A percentile compares a stretch with the other conserved stretches of the same genome.
Evolutionary conservation across 2,329 filamentous ascomycete species (phyloP).

Genomic region (Tolypocladium tropicale): DNA sequence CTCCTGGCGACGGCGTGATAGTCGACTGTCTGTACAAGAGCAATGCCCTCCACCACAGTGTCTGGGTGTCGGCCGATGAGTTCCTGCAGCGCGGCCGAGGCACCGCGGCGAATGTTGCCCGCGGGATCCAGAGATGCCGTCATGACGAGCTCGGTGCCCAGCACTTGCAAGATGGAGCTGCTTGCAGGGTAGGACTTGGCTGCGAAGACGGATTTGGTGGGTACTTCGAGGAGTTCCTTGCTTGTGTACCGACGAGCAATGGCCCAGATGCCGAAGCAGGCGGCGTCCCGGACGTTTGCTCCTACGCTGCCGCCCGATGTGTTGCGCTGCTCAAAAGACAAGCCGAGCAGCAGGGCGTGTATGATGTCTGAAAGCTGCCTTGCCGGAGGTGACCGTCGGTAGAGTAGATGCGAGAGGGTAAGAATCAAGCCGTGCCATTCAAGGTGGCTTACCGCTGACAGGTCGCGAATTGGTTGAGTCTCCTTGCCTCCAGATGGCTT

Average conservation of each 20-base stretch:
- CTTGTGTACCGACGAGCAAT: constrained; percentile 80
- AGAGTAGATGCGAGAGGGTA: constrained; percentile 77
- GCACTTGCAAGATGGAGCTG: constrained; percentile 56
- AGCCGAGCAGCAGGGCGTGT: constrained; percentile 64
- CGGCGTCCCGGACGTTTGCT: constrained; percentile 85
- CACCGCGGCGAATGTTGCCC: constrained; percentile 85
- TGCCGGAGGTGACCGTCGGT: constrained; percentile 69
- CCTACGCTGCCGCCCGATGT: constrained; percentile 78
- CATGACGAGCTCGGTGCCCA: constrained; percentile 73
- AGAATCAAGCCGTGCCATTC: constrained; percentile 91
- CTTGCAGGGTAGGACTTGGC: constrained; percentile 23
- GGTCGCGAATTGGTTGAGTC: constrained; percentile 38
- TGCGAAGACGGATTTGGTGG: constrained; percentile 32
- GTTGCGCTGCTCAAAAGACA: constrained; percentile 82
- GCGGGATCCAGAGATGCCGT: constrained; percentile 79
- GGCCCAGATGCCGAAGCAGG: constrained; percentile 94
- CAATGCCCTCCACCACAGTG: constrained; percentile 69
- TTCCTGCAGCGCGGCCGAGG: constrained; percentile 89
- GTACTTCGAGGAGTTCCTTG: constrained; percentile 58
- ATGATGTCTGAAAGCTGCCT: constrained; percentile 63
- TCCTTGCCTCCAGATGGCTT: constrained; percentile 24
- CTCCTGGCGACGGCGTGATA: constrained; percentile 90
- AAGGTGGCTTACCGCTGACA: constrained; percentile 68
- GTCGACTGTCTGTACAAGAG: constrained; percentile 80
- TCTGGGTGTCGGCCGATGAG: constrained; percentile 88